These are phyloP conservation scores for Fraxinus dipetala DNA, from an alignment of 305 asterid species.

Conservation along the genomic window DNA sequence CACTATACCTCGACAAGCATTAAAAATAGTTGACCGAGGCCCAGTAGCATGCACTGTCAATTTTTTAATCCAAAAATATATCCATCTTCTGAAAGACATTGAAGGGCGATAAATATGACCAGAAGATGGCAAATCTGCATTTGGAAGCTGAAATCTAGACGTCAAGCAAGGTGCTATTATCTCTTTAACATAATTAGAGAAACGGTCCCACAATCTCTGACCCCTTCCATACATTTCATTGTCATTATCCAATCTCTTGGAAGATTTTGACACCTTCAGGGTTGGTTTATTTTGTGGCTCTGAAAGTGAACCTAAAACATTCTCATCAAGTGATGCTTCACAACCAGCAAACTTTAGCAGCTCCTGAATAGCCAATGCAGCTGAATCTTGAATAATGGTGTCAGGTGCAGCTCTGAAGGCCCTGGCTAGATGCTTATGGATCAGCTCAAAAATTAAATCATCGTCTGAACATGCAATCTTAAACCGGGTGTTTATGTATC, in stretches of 20 bases:
- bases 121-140: constrained; percentile 59
- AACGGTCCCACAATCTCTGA: constrained; percentile 88
- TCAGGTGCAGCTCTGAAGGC: constrained; percentile 97
- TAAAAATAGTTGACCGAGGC: constrained; percentile 76
- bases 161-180: constrained; percentile 99
- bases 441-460: constrained; percentile 90
- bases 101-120: constrained; percentile 88
- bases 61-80: constrained; percentile 75
- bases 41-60: constrained; percentile 85
- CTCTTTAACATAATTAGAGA: constrained; percentile 92
- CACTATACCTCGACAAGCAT: constrained; percentile 95
- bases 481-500: constrained; percentile 65
- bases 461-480: constrained; percentile 98
- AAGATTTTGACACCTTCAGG: constrained; percentile 41
- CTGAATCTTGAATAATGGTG: constrained; percentile 81
- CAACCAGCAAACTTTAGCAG: constrained; percentile 88
- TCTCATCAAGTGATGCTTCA: constrained; percentile 72
- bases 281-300: constrained; percentile 36
- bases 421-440: constrained; percentile 91
- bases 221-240: constrained; percentile 61
- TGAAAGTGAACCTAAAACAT: constrained; percentile 40
- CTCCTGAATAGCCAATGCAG: constrained; percentile 97
- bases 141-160: constrained; percentile 73
- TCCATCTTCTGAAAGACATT: constrained; percentile 90
- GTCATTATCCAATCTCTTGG: constrained; percentile 30